These are phyloP conservation scores for Penicillium lagena DNA, from an alignment of 495 filamentous ascomycete genomes.

Conservation along the genomic window DNA sequence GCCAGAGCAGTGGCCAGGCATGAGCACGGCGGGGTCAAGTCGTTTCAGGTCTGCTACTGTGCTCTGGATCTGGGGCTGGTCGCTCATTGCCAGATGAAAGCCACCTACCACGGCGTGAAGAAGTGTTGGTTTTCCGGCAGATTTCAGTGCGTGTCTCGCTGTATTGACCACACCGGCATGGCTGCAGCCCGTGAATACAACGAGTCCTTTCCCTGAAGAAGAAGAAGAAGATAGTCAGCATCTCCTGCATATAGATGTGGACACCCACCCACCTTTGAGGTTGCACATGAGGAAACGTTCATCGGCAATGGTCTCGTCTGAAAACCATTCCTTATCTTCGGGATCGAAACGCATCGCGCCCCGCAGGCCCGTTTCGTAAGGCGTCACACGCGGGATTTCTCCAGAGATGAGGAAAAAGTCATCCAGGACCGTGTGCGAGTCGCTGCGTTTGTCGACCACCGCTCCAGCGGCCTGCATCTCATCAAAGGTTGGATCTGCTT, in stretches of 20 bases:
- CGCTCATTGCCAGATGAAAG: constrained; percentile 50
- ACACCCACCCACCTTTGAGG: constrained; percentile 39
- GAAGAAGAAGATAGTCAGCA: constrained; percentile 2
- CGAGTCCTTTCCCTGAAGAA: constrained; percentile 45
- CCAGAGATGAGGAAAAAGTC: constrained; percentile 53
- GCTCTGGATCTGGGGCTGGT: constrained; percentile 33
- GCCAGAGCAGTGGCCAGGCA: constrained; percentile 57
- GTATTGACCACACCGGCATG: constrained; percentile 57
- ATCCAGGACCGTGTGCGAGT: constrained; percentile 46
- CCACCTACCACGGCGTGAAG: constrained; percentile 55
- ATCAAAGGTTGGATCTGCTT: constrained; percentile 52
- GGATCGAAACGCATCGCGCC: constrained; percentile 41
- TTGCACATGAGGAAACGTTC: constrained; percentile 55
- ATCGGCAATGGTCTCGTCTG: constrained; percentile 49
- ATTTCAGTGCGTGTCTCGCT: constrained; percentile 40
- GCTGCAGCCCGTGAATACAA: constrained; percentile 58
- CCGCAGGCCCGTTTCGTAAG: constrained; percentile 48
- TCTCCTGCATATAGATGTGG: not conserved
- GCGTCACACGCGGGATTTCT: constrained; percentile 47
- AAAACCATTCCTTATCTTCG: constrained; percentile 42
- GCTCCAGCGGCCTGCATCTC: constrained; percentile 46
- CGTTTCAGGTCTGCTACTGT: constrained; percentile 47
- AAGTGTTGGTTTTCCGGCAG: constrained; percentile 29
- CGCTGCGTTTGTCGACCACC: constrained; percentile 31
- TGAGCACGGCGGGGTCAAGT: constrained; percentile 45